Conservation (phyloP, 202 grass and related monocot species). For the Panicum hallii region DNA sequence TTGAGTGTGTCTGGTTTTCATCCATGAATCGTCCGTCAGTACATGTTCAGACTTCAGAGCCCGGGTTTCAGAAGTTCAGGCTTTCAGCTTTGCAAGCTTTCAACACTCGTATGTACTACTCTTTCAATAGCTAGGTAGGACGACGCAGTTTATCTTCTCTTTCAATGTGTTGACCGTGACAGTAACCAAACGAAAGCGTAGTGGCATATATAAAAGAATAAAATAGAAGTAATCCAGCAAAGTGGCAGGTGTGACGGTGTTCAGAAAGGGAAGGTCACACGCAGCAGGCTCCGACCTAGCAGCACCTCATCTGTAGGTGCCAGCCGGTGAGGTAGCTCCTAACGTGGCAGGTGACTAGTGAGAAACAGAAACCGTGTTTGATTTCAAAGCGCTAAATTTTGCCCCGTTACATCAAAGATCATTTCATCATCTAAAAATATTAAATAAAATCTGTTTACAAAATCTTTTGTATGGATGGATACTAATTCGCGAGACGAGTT, state of each 20-base stretch:
- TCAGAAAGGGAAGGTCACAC: no score
- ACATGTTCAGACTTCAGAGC: not conserved
- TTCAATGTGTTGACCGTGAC: not conserved
- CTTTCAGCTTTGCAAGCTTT: no score
- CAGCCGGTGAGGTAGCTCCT: not conserved
- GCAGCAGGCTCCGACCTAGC: not conserved
- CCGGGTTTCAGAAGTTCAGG: no score
- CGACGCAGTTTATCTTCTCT: not conserved
- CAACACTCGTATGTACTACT: no score
- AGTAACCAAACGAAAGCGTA: not conserved
- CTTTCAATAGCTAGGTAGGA: not conserved
- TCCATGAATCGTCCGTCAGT: not conserved
- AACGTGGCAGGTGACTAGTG: not conserved
- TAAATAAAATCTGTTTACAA: no score
- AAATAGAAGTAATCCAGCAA: not conserved
- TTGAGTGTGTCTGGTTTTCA: no score
- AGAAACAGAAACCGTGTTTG: not conserved
- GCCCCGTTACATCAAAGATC: no score
- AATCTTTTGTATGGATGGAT: no score
- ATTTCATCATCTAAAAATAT: no score
- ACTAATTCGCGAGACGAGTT: no score
- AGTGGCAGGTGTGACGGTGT: not conserved
- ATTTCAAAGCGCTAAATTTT: no score
- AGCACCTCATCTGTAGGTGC: not conserved
- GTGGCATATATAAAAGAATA: no score